These are phyloP conservation scores for Cicer pinnatifidum DNA, from an alignment of 306 rosid genomes.

Conservation along the genomic window DNA sequence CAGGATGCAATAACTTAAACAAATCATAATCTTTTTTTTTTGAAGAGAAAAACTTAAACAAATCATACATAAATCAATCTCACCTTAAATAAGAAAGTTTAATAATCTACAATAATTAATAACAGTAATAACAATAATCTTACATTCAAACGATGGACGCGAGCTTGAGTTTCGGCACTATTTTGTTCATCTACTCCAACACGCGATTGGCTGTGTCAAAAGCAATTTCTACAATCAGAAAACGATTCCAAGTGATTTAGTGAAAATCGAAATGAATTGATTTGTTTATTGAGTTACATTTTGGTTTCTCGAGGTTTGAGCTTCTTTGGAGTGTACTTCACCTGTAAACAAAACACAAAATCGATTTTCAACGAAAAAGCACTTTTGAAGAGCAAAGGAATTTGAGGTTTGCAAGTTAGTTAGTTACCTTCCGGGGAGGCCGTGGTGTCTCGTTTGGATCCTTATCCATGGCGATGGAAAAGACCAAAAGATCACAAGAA, in stretches of 20 bases:
- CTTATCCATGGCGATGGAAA: slow-evolving; percentile 53
- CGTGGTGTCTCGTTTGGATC: slow-evolving; percentile 41
- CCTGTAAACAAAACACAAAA: slow-evolving; percentile 40
- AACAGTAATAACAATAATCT: background rate
- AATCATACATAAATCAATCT: background rate
- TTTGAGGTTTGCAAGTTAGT: background rate
- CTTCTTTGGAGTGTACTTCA: slow-evolving; percentile 60
- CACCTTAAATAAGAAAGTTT: background rate
- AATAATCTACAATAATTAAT: background rate
- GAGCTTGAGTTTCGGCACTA: slow-evolving; percentile 46
- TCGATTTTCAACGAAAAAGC: background rate
- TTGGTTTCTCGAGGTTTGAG: slow-evolving; percentile 33
- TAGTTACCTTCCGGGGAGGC: slow-evolving; percentile 54
- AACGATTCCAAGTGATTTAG: background rate
- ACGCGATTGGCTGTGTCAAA: slow-evolving; percentile 54
- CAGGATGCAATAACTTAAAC: background rate
- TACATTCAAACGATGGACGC: slow-evolving; percentile 57
- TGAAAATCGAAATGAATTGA: background rate
- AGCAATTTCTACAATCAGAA: slow-evolving; percentile 31
- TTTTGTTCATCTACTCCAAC: slow-evolving; percentile 42
- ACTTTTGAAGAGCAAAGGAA: background rate
- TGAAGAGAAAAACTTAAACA: background rate
- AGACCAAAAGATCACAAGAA: background rate
- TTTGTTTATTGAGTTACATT: slow-evolving; percentile 47
- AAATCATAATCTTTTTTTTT: background rate